Percentiles rank a stretch among this genome's conserved stretches.
Conservation (phyloP, 106 monocot species). For the Agapanthus africanus region DNA sequence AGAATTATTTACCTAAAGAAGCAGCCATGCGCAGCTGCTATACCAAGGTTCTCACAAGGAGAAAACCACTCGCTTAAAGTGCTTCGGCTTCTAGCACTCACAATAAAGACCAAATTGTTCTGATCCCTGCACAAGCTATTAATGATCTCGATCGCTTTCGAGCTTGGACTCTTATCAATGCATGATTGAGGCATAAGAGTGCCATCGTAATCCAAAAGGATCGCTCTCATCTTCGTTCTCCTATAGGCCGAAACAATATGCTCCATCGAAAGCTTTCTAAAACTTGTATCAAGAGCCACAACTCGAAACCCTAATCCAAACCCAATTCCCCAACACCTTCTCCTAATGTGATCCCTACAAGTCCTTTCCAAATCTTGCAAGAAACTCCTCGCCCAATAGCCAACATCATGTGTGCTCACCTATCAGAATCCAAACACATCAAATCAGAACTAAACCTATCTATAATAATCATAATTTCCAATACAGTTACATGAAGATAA, state of each 20-base stretch:
- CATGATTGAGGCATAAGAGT: constrained; percentile 40
- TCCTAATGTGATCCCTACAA: too few species aligned
- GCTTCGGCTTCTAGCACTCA: constrained; percentile 28
- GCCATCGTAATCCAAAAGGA: constrained; percentile 46
- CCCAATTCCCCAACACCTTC: too few species aligned
- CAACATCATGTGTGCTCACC: constrained; percentile 44
- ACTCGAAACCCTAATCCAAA: constrained; percentile 36
- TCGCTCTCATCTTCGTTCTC: constrained; percentile 26
- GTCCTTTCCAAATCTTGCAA: too few species aligned
- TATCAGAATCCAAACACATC: too few species aligned
- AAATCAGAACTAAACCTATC: too few species aligned
- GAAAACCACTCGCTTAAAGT: constrained; percentile 38
- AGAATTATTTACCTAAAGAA: constrained; percentile 24
- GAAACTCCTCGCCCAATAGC: constrained; percentile 53
- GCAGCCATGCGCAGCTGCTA: constrained; percentile 45
- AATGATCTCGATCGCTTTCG: constrained; percentile 24
- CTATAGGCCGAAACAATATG: too few species aligned
- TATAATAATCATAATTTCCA: too few species aligned
- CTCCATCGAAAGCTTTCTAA: constrained; percentile 42
- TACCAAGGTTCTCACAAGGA: constrained; percentile 33
- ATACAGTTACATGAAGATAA: too few species aligned
- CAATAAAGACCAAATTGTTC: constrained; percentile 37
- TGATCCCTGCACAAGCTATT: constrained; percentile 31
- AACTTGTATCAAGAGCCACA: constrained; percentile 34
- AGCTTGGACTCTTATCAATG: constrained; percentile 34